Conservation (phyloP, 352 stramenopile genomes). For the Pythium dissimile region DNA sequence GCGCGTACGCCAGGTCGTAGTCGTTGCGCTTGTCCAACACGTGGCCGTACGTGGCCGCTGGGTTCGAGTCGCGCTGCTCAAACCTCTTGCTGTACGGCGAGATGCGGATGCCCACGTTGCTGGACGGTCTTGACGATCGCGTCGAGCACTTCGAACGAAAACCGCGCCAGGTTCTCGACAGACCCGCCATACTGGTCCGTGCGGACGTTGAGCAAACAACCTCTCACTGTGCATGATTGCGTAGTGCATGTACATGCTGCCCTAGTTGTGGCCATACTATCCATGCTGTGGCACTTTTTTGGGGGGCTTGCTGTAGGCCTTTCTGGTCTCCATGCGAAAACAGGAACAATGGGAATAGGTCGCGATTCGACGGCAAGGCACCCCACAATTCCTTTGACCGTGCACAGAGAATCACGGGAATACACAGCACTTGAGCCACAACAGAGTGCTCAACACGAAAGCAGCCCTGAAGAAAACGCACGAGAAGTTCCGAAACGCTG, state of each 20-base stretch:
- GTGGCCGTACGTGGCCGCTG: constrained; percentile 40
- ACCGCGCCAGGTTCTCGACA: constrained; percentile 57
- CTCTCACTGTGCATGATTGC: too few species aligned
- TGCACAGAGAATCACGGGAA: too few species aligned
- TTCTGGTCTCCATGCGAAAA: too few species aligned
- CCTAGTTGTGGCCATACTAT: too few species aligned
- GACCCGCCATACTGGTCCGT: constrained; percentile 73
- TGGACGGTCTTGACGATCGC: constrained; percentile 19
- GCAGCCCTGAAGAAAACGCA: neutral
- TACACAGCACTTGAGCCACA: too few species aligned
- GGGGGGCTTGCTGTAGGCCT: too few species aligned
- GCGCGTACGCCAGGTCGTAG: constrained; percentile 53
- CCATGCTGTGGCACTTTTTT: too few species aligned
- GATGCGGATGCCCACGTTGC: constrained; percentile 18
- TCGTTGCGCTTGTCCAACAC: constrained; percentile 50
- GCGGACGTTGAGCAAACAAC: constrained; percentile 72
- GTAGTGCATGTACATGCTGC: too few species aligned
- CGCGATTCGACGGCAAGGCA: too few species aligned
- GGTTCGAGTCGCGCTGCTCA: constrained; percentile 1
- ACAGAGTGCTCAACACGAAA: neutral
- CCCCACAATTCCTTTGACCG: too few species aligned
- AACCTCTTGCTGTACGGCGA: constrained; percentile 1
- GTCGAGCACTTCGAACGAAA: constrained; percentile 58
- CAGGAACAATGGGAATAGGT: too few species aligned
- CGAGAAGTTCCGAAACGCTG: neutral